Evolutionary conservation across 352 stramenopile species (phyloP), one percentile per base, ranked within the genome.

Genomic region (Discostella stelligera): DNA sequence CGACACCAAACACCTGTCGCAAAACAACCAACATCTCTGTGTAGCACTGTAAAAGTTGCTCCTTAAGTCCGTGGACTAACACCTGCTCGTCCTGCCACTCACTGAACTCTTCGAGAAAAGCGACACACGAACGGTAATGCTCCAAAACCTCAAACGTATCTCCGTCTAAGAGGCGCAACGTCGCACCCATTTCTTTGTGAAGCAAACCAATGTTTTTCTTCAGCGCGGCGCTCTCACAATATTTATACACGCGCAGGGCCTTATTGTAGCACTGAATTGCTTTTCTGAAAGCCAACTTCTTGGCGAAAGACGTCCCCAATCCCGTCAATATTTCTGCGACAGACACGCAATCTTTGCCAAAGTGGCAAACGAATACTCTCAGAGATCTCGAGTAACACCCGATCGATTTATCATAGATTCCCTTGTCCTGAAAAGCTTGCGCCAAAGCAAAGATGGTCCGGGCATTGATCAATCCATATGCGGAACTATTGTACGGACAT

Each of bases 181-280:
- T 78, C 32, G 55, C 21, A 39, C 62, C 80, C 21, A 84, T 80
- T 48, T 84, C 72, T 25, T 76, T 53, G 67, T 87, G 80, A 44
- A 87, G 56, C 50, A 84, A 25, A 10, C 80, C 76, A 53, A 80
- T 79, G 58, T 80, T 82, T 66, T 87, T 65, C 37, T 81, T 87
- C 32, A 79, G 50, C 37, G 76, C 70, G 21, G 80, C 20, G 59
- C 50, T 64, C n/a, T 87, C 80, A 7, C 66, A 65, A 41, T 80
- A 84, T 20, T 82, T 76, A 56, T 79, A 87, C 41, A 84, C 63
- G 41, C 74, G 64, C 60, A 87, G 79, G 13, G 80, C 80, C 68
- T 87, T 87, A 21, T 85, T 64, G 37, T 86, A 90, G 61, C 81
- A 90, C 48, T 86, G 74, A 18, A 86, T 77, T 52, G 84, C 37